Evolutionary conservation across 441 rosid genomes (phyloP).

Genomic region (Adansonia gregorii): DNA sequence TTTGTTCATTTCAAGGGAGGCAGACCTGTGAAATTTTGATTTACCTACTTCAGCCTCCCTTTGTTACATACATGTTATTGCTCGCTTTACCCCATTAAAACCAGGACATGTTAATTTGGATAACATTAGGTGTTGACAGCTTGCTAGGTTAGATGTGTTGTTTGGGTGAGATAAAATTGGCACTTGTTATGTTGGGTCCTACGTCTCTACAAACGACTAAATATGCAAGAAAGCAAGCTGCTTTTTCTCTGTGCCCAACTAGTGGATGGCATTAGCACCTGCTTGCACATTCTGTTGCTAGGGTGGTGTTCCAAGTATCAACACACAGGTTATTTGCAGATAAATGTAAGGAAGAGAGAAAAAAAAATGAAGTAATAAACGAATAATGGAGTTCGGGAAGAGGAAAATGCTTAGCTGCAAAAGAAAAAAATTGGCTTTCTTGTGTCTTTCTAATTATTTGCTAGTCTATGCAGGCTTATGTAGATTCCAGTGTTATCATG

Average conservation of each 20-base stretch:
- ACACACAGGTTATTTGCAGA: background rate
- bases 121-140: background rate
- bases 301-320: background rate
- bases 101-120: background rate
- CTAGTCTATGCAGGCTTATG: conserved; percentile 71
- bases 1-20: background rate
- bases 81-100: background rate
- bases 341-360: background rate
- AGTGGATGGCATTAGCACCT: background rate
- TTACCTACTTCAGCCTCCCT: background rate
- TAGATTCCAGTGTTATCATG: conserved; percentile 93
- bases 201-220: background rate
- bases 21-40: background rate
- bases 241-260: no score
- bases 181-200: background rate
- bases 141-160: background rate
- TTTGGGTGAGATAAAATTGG: background rate
- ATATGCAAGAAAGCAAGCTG: no score
- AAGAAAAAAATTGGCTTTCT: background rate
- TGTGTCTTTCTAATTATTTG: background rate
- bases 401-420: background rate
- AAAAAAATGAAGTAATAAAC: background rate
- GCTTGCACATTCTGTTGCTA: background rate
- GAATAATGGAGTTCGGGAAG: background rate
- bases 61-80: background rate